A percentile compares a stretch with the other conserved stretches of the same genome.
These are phyloP conservation scores for Tolypocladium paradoxum DNA, from an alignment of 2,329 filamentous ascomycete species.

Conservation along the genomic window DNA sequence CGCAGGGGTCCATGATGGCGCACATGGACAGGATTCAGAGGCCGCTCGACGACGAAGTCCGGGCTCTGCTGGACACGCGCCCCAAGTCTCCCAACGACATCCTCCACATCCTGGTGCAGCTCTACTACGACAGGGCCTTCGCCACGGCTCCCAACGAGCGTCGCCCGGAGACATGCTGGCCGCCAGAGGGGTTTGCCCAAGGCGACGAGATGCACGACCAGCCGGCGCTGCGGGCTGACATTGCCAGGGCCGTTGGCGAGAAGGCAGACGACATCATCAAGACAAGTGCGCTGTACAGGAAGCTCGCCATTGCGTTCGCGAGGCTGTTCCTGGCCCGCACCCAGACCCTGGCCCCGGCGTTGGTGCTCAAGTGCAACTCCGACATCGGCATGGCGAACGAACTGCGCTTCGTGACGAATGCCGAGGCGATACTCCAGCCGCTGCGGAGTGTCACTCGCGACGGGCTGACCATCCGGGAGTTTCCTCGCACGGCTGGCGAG, in stretches of 20 bases:
- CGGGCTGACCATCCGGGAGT: background rate
- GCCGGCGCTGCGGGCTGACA: background rate
- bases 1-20: too few relatives aligned
- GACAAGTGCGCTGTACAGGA: too few relatives aligned
- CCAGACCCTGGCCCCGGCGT: background rate
- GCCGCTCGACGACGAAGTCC: background rate
- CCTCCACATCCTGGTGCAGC: background rate
- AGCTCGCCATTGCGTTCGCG: background rate
- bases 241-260: background rate
- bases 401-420: background rate
- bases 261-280: too few relatives aligned
- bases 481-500: background rate
- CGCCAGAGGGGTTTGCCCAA: background rate
- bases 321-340: background rate
- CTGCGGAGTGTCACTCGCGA: background rate
- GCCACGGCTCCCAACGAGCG: too few relatives aligned
- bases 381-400: background rate
- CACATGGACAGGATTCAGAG: too few relatives aligned
- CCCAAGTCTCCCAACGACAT: background rate
- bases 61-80: background rate
- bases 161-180: background rate
- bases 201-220: background rate
- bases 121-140: background rate
- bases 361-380: background rate
- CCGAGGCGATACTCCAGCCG: background rate